Base-by-base conservation (phyloP, 1,139 yeast genomes). In the Yamadazyma diddensiae region DNA sequence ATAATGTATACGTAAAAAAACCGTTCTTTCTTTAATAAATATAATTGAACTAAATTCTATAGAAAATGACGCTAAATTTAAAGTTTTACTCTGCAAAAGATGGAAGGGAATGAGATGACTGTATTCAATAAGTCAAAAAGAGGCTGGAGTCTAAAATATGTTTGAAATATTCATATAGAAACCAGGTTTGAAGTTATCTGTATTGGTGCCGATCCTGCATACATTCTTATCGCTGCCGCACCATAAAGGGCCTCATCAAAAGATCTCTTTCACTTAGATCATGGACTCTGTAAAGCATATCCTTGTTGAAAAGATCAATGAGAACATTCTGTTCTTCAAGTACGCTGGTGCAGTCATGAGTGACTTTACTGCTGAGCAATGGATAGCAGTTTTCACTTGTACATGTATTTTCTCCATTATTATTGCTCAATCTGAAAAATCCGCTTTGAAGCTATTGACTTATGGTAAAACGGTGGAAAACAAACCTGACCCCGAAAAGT, bases 401-500 rank as follows among this genome's bases (percentile, higher is more conserved):
- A 16, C 21, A 6, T 38, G 43, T 18, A 25, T 40, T 4, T 28
- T 40, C 8, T 41, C 38, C 3, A 38, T 45, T 1, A 26, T 45
- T 15, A 34, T 41, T 12, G 40, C 38, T 13, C 36, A 33, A 15
- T 33, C 39, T 2, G 40, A 38, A 19, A 37, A 33, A 8, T 19
- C 36, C 2, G 20, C 42, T 5, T 21, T 35, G 10, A 19, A 25
- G 14, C 28, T 45, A n/a, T 31, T 45, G 12, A 34, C 41, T 2
- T 45, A 45, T 21, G 49, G 49, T 6, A 45, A 45, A 28, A 45
- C 44, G 17, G 9, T 14, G 13, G 20, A 29, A 6, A 30, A 24
- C 7, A 12, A 12, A 8, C 29, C 28, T n/a, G 30, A 22, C 33
- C 33, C 16, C 14, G 13, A 4, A 11, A 15, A 21, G 12, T 15